Base-by-base conservation (phyloP, 1,284 basidiomycete species). In the Tausonia pullulans region DNA sequence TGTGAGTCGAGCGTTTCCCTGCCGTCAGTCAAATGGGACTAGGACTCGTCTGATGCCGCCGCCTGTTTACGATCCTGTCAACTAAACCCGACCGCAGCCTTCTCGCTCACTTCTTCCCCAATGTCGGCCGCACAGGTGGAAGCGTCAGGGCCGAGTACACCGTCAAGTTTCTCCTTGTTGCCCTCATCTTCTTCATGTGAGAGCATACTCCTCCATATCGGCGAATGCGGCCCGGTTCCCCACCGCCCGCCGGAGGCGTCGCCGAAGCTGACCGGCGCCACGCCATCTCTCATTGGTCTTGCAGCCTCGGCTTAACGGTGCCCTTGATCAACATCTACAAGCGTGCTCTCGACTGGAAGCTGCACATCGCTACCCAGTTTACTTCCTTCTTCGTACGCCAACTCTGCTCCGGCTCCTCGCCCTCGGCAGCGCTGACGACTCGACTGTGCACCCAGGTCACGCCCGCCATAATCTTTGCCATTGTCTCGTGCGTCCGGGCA, bases 141-240 rank as follows among this genome's bases (percentile, higher is more conserved):
- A 27, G 44, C 10, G 49, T 65, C 8, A 14, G 27, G 45, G 53
- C 60, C 8, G 58, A 73, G 53, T 72, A 67, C 51, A 70, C 71
- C 2, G 61, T 73, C 40, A 69, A 69, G 16, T 74, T 70, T 58
- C 70, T 74, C 2, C 69, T 69, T 2, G 73, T 76, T 16, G 70
- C 69, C 40, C 56, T 75, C 61, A 75, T 76, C 59, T 76, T 76
- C 68, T 68, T 75, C 60, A 69, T 74, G 41, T 71, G 71, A 0
- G 75, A 74, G 7, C 68, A 75, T 8, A 67, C 70, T 0, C 65
- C 75, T 0, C 71, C 74, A 9, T 8, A 49, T 52, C 50, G 6
- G 50, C 14, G 10, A 52, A 2, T 5, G 50, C 50, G 8, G 5
- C 39, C 39, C 14, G 39, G 2, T 14, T 16, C 51, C 41, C 48